Percentiles rank a stretch among this genome's conserved stretches.
Evolutionary conservation across 805 yeast species (phyloP).

Genomic region (Candida sonorensis): DNA sequence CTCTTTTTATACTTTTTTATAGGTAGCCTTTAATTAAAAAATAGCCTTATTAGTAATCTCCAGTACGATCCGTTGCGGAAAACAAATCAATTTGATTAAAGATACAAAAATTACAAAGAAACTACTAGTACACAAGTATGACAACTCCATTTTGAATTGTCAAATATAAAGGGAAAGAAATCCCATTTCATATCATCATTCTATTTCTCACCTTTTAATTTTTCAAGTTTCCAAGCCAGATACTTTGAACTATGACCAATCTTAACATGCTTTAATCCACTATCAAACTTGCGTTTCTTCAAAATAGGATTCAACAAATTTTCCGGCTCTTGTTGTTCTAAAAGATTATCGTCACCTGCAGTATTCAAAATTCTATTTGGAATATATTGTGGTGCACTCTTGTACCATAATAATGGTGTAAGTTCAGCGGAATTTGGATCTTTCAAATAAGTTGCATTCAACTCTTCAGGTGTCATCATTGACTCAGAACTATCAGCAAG

Average conservation of each 20-base stretch:
- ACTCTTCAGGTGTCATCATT: constrained; percentile 16
- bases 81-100: too few relatives aligned
- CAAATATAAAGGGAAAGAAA: too few relatives aligned
- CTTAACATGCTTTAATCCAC: constrained; percentile 28
- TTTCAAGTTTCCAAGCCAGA: constrained; percentile 47
- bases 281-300: constrained; percentile 11
- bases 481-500: constrained; percentile 11
- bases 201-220: too few relatives aligned
- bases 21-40: too few relatives aligned
- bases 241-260: constrained; percentile 72
- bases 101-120: too few relatives aligned
- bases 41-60: too few relatives aligned
- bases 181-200: too few relatives aligned
- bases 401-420: constrained; percentile 53
- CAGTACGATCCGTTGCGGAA: too few relatives aligned
- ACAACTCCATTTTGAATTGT: too few relatives aligned
- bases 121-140: too few relatives aligned
- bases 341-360: constrained; percentile 6
- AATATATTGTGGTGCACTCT: constrained; percentile 55
- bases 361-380: constrained; percentile 31
- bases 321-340: constrained; percentile 7
- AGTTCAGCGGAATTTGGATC: constrained; percentile 3
- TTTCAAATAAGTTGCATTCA: constrained; percentile 2
- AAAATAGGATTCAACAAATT: constrained; percentile 11
- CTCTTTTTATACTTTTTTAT: too few relatives aligned